Evolutionary conservation across 2,329 filamentous ascomycete genomes (phyloP), one percentile per base, ranked within the genome.

Genomic region (Laburnicola sp.): DNA sequence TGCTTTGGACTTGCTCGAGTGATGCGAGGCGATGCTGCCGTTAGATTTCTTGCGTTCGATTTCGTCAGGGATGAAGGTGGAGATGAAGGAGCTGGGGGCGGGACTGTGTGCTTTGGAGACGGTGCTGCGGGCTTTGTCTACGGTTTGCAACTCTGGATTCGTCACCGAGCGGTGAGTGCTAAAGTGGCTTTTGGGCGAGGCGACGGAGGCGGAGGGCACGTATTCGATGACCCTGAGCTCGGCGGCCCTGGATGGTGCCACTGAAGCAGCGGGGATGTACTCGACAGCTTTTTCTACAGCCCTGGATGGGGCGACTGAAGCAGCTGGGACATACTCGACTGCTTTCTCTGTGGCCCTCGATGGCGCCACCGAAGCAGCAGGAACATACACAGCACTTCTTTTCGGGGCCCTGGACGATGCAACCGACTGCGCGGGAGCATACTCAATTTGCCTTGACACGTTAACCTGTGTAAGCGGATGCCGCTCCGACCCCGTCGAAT

Each of bases 31-130:
- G 45, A 67, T 56, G 58, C 70, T 72, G 27, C 65, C 68, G 36
- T 68, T 65, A 26, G 59, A 66, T 34, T 56, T 61, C 48, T 64
- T 60, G 10, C 62, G 57, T 6, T 56, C 53, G 11, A 62, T 53
- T 42, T 68, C 59, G 38, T 73, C 70, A 21, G 70, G 60, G 16
- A 70, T 66, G 48, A 72, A 73, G 7, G 69, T 71, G 3, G 70
- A 72, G 38, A 72, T 73, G 34, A 73, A 59, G 22, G 67, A 64
- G 53, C 69, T 71, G 3, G 69, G 64, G 27, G 66, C 62, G 31
- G 56, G 57, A 41, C 63, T 67, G 8, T 59, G 62, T 10, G 58
- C 52, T 45, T 45, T 58, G 6, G 61, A 64, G 23, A 38, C 47
- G 6, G 54, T 59, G 43, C 53, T 64, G 51, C 43, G 56, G 32